A percentile compares a stretch with the other conserved stretches of the same genome.
Conservation (phyloP, 108 stramenopile species). For the Skeletonema potamos region DNA sequence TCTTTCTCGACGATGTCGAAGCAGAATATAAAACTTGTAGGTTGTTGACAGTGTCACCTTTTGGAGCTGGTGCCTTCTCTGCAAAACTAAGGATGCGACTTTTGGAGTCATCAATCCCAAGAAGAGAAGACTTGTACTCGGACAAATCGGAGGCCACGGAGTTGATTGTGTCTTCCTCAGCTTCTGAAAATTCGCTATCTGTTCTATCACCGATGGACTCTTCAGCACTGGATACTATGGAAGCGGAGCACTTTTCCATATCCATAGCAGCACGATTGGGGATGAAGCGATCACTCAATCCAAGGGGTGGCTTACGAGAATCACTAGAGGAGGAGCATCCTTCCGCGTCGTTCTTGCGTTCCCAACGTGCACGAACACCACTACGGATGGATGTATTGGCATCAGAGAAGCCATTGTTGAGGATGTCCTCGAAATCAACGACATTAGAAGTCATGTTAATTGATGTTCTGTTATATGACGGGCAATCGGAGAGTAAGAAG, state of each 20-base stretch:
- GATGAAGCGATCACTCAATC: slow-evolving; percentile 57
- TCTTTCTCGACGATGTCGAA: slow-evolving; percentile 64
- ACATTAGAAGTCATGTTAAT: slow-evolving; percentile 76
- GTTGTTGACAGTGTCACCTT: slow-evolving; percentile 95
- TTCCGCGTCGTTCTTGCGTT: slow-evolving; percentile 57
- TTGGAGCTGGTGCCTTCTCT: slow-evolving; percentile 95
- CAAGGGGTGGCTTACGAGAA: slow-evolving; percentile 26
- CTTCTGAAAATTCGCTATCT: slow-evolving; percentile 87
- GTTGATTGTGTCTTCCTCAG: slow-evolving; percentile 49
- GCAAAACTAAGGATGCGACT: slow-evolving; percentile 90
- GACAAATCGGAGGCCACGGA: slow-evolving; percentile 57
- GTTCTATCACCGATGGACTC: slow-evolving; percentile 48
- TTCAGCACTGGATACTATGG: slow-evolving; percentile 47
- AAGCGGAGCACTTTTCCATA: slow-evolving; percentile 68
- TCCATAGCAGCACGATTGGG: slow-evolving; percentile 75
- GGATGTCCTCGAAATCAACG: slow-evolving; percentile 82
- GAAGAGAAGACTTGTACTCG: slow-evolving; percentile 54
- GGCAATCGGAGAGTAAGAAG: background rate
- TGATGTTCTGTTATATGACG: background rate
- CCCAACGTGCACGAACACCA: slow-evolving; percentile 82
- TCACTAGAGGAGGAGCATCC: slow-evolving; percentile 19
- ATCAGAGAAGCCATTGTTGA: slow-evolving; percentile 85
- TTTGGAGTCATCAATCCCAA: slow-evolving; percentile 68
- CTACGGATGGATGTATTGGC: slow-evolving; percentile 74
- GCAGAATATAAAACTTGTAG: slow-evolving; percentile 94